Base-by-base conservation (phyloP, 805 yeast genomes). In the Groenewaldozyma salmanticensis region DNA sequence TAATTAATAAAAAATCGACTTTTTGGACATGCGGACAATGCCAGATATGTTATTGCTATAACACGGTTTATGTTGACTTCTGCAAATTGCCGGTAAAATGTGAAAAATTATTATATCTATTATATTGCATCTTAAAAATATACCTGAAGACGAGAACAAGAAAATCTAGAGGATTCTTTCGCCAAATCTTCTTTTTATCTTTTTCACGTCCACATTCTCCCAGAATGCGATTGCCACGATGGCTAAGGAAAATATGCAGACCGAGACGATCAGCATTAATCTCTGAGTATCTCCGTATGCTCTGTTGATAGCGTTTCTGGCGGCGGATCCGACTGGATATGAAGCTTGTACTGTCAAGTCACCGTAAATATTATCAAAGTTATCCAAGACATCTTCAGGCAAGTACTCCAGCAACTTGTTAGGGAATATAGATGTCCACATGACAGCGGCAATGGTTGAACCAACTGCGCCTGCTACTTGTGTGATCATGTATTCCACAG, bases 401-500 rank as follows among this genome's bases (percentile, higher is more conserved):
- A 24, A 24, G n/a, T 42, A 40, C 15, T 42, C 29, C 9, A 6
- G 31, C 21, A 62, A 53, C 6, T 54, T 42, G n/a, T 39, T 37
- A 21, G 56, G 55, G 51, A 64, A 60, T 5, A 46, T 47, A 43
- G 53, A 31, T 6, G 77, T 69, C 81, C 81, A 76, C 37, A 77
- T 64, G 22, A 81, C 80, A 49, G 79, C 81, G 15, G 79, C 65
- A 29, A 78, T 67, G 27, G 77, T 58, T 21, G 68, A 55, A 22
- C 83, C 83, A 37, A 76, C 49, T 13, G 81, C 78, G 9, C 72
- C 59, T 7, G 83, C 83, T 41, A 77, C 62, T 47, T 68, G 67
- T 52, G 72, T 74, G 19, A 69, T 54, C 5, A 79, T 65, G 47
- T 67, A 61, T 56, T 68, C 67, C 35, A 75, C 52, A 1, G 80